A percentile compares a stretch with the other conserved stretches of the same genome.
These are phyloP conservation scores for Candida stauntonica DNA, from an alignment of 805 yeast species.

Conservation along the genomic window DNA sequence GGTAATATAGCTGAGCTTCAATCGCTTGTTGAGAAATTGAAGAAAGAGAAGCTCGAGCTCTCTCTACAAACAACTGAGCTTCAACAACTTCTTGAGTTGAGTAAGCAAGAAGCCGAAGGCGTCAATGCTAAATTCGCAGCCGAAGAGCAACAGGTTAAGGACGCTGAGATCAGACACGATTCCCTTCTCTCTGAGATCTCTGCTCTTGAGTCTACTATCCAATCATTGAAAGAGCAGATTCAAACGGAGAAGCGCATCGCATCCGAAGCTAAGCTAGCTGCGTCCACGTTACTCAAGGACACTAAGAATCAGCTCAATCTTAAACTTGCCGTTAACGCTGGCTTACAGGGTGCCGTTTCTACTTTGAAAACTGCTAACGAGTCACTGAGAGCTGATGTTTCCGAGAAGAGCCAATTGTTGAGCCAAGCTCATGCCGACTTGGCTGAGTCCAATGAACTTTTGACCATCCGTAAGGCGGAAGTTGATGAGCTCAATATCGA, in stretches of 20 bases:
- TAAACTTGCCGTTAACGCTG: conserved; percentile 9
- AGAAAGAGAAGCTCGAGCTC: conserved; percentile 2
- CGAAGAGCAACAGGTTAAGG: conserved; percentile 5
- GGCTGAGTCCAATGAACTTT: conserved; percentile 16
- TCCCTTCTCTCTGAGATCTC: conserved; percentile 1
- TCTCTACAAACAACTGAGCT: conserved; percentile 1
- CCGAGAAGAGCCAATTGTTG: not conserved
- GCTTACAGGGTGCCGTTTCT: conserved; percentile 13
- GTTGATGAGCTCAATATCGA: conserved; percentile 25
- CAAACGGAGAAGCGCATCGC: conserved; percentile 3
- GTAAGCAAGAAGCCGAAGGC: conserved; percentile 1
- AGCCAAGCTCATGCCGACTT: conserved; percentile 2
- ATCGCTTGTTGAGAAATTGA: not conserved
- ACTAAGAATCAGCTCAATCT: conserved; percentile 8
- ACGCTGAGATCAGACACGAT: conserved; percentile 4
- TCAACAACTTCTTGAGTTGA: conserved; percentile 4
- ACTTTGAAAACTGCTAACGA: conserved; percentile 8
- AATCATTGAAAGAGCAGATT: conserved; percentile 1
- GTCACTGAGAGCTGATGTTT: not conserved
- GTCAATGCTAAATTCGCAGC: conserved; percentile 2
- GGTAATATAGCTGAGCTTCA: not conserved
- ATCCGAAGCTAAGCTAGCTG: not conserved
- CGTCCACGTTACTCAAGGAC: not conserved
- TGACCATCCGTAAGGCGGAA: conserved; percentile 26
- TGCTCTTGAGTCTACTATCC: conserved; percentile 1